A percentile compares a stretch with the other conserved stretches of the same genome.
Evolutionary conservation across 768 basidiomycete genomes (phyloP).

Genomic region (Grammothele lineata): DNA sequence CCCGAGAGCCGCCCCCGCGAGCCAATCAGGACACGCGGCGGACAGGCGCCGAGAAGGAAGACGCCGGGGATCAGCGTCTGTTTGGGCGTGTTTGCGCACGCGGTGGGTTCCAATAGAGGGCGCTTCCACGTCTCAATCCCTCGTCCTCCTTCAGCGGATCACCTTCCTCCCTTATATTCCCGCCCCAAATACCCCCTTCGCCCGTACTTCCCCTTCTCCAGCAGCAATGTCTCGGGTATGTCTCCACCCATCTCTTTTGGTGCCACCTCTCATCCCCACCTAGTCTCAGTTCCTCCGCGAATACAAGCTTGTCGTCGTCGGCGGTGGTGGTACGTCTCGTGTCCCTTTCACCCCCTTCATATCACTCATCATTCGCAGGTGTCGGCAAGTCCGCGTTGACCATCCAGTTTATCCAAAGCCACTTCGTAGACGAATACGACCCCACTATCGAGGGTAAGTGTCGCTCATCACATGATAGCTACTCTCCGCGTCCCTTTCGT

Average conservation of each 20-base stretch:
- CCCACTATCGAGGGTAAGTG: slow-evolving; percentile 87
- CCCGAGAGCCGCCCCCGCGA: no score
- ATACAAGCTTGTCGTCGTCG: slow-evolving; percentile 98
- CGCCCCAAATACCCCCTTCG: slow-evolving; percentile 12
- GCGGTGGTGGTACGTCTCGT: slow-evolving; percentile 78
- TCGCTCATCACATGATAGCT: no score
- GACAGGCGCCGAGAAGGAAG: no score
- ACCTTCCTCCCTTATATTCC: slow-evolving; percentile 12
- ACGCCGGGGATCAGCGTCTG: no score
- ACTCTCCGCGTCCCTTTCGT: neutral
- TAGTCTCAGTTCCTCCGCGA: slow-evolving; percentile 90
- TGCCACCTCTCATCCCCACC: neutral
- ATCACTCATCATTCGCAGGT: slow-evolving; percentile 30
- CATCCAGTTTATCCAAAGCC: slow-evolving; percentile 96
- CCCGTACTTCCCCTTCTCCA: slow-evolving; percentile 1
- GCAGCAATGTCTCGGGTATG: slow-evolving; percentile 32
- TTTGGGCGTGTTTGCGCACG: slow-evolving; percentile 10
- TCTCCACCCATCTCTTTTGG: neutral
- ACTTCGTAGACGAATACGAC: slow-evolving; percentile 91
- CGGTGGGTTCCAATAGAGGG: slow-evolving; percentile 9
- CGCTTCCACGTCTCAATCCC: slow-evolving; percentile 14
- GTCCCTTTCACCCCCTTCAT: neutral
- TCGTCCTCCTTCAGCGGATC: slow-evolving; percentile 16
- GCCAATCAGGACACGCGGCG: no score
- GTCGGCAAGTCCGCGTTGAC: slow-evolving; percentile 91